Conservation (phyloP, 768 basidiomycete genomes). For the Auricularia sp. region DNA sequence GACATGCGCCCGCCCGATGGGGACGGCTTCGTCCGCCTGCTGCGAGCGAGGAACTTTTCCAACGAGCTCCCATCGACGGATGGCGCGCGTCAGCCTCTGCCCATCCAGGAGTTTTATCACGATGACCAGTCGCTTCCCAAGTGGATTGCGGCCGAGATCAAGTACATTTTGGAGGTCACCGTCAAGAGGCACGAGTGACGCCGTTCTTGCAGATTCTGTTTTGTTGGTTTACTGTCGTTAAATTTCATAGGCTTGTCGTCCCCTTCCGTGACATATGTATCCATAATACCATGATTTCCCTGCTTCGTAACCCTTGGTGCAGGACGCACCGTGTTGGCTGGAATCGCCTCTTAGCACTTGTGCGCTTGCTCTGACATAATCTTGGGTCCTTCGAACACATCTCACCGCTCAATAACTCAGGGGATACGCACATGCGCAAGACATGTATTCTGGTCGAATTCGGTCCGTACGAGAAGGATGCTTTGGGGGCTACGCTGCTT, state of each 20-base stretch:
- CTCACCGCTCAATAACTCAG: too few species aligned
- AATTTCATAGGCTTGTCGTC: background rate
- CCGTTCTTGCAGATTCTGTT: background rate
- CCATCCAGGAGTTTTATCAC: background rate
- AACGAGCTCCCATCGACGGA: background rate
- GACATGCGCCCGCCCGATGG: background rate
- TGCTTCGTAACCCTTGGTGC: too few species aligned
- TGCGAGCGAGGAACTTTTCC: background rate
- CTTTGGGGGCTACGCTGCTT: too few species aligned
- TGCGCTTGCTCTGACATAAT: too few species aligned
- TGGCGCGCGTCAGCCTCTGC: background rate
- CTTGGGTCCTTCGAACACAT: too few species aligned
- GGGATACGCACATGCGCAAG: too few species aligned
- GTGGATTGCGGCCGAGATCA: background rate
- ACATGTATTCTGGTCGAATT: too few species aligned
- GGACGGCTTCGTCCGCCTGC: background rate
- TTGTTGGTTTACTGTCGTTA: too few species aligned
- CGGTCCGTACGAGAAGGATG: too few species aligned
- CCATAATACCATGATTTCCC: background rate
- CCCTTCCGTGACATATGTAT: background rate
- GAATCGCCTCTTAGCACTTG: background rate
- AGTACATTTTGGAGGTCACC: conserved; percentile 1
- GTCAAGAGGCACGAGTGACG: background rate
- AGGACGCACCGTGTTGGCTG: too few species aligned
- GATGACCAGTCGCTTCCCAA: background rate